Base-by-base conservation (phyloP, 768 basidiomycete genomes). In the Lentinula lateritia region DNA sequence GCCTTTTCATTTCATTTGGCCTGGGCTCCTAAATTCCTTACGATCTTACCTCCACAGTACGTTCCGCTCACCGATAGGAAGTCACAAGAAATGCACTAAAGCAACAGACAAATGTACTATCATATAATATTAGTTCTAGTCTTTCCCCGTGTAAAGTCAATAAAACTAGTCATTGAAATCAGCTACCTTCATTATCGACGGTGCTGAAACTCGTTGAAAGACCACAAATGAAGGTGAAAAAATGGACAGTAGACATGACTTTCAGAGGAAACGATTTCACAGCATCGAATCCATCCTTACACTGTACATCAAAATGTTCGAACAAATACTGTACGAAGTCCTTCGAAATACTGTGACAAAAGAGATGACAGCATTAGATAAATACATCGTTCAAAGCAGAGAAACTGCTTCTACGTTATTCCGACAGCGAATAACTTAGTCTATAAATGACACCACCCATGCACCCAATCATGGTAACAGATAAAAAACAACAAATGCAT, bases 31-130 rank as follows among this genome's bases (percentile, higher is more conserved):
- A 7, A n/a, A 16, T n/a, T 58, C 54, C 35, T 48, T 48, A 59
- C 38, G 50, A 50, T 28, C 12, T 10, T 23, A 39, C 18, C 35
- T 50, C 23, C 35, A 28, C 54, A 89, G 87, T 89, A 89, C 68
- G 87, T 89, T 12, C 88, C 87, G 0, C 71, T 90, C 65, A 90
- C 89, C 0, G 89, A 90, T 69, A 73, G 71, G 41, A 76, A 81
- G n/a, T 75, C 66, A 61, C 83, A 84, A 50, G 46, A 28, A 13
- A 10, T 42, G 18, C 0, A 18, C 6, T 38, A 18, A 20, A 41
- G 55, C 10, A 28, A 45, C 28, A 6, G 45, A 9, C 8, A 38
- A 8, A n/a, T 13, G 12, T 43, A 43, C 16, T 2, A 43, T 6
- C 6, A 15, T 12, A 5, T 13, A 3, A 6, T 43, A 15, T 5